Evolutionary conservation across 768 basidiomycete species (phyloP).

Genomic region (Boletellus ananiceps): DNA sequence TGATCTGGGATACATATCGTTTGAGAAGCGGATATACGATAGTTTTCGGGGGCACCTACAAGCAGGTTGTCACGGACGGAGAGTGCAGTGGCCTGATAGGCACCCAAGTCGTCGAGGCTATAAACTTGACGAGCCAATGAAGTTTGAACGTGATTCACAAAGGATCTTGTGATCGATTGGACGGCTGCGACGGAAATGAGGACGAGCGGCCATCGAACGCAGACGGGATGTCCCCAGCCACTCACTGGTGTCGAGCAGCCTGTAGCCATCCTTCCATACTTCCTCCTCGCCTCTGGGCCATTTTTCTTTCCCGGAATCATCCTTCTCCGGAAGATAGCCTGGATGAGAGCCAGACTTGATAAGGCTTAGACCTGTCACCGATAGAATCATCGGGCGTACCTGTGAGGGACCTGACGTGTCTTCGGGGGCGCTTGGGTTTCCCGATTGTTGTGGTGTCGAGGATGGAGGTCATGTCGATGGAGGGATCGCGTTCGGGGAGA

Average conservation of each 20-base stretch:
- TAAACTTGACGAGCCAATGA: conserved; percentile 88
- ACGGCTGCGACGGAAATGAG: conserved; percentile 40
- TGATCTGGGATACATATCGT: conserved; percentile 42
- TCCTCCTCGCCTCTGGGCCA: conserved; percentile 82
- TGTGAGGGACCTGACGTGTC: conserved; percentile 67
- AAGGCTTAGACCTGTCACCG: neutral
- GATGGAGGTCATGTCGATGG: conserved; percentile 51
- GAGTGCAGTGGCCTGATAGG: conserved; percentile 89
- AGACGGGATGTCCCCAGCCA: neutral
- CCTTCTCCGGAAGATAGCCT: conserved; percentile 80
- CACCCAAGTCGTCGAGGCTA: conserved; percentile 81
- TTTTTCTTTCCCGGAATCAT: conserved; percentile 72
- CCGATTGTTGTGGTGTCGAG: conserved; percentile 65
- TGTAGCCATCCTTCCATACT: conserved; percentile 62
- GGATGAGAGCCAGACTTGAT: conserved; percentile 4
- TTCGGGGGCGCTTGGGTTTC: conserved; percentile 46
- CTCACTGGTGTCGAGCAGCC: conserved; percentile 54
- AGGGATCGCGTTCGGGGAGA: neutral
- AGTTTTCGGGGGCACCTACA: conserved; percentile 36
- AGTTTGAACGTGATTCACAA: conserved; percentile 83
- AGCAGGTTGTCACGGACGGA: conserved; percentile 86
- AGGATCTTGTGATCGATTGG: conserved; percentile 59
- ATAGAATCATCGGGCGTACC: conserved; percentile 34
- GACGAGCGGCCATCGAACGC: conserved; percentile 4
- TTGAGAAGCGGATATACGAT: neutral